Conservation (phyloP, 257 asterid species). For the Linderniella brevidens region DNA sequence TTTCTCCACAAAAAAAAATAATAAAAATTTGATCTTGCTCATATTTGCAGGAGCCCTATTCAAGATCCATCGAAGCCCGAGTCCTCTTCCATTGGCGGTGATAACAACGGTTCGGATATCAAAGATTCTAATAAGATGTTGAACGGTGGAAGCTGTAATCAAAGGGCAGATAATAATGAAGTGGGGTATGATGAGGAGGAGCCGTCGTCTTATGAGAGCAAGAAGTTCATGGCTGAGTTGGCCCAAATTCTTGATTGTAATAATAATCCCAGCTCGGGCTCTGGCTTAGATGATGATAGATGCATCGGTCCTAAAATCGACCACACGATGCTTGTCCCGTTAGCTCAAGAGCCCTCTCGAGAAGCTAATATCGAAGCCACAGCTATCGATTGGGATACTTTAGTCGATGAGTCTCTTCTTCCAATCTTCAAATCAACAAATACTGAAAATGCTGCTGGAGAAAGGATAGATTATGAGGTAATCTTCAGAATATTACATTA, state of each 20-base stretch:
- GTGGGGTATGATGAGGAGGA: constrained; percentile 14
- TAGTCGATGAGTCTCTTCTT: constrained; percentile 29
- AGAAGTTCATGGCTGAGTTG: no score
- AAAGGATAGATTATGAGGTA: constrained; percentile 41
- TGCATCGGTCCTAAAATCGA: no score
- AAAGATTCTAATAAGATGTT: constrained; percentile 8
- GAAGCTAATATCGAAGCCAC: constrained; percentile 30
- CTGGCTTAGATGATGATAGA: no score
- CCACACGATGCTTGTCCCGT: not conserved
- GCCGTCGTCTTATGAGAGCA: constrained; percentile 9
- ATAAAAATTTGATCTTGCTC: no score
- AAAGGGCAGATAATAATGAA: constrained; percentile 17
- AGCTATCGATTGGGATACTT: constrained; percentile 66
- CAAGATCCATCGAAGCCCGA: constrained; percentile 86
- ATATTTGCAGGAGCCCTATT: constrained; percentile 41
- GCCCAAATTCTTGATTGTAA: no score
- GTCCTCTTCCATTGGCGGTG: constrained; percentile 42
- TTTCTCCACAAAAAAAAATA: not conserved
- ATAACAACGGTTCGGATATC: constrained; percentile 10
- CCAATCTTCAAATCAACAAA: constrained; percentile 56
- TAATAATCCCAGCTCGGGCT: not conserved
- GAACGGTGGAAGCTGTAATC: constrained; percentile 24
- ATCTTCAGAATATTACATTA: no score
- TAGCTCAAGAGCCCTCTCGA: no score
- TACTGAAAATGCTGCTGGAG: constrained; percentile 15